Evolutionary conservation across 148 eudicot species (phyloP).

Genomic region (Rhododendron ferrugineum): DNA sequence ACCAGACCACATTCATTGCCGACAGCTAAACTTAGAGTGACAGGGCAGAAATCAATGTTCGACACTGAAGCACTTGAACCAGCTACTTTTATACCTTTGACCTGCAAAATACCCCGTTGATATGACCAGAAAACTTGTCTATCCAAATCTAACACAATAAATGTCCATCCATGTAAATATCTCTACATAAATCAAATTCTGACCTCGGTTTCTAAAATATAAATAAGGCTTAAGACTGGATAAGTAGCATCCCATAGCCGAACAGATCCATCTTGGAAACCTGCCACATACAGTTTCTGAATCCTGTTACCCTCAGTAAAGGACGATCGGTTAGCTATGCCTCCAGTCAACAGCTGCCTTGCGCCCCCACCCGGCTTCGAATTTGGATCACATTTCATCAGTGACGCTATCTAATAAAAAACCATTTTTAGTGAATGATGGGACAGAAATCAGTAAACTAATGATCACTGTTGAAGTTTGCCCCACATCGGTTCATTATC

Average conservation of each 20-base stretch:
- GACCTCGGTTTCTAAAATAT: slow-evolving; percentile 45
- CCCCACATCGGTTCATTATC: neutral
- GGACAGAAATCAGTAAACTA: slow-evolving; percentile 4
- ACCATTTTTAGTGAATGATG: neutral
- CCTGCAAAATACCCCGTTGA: slow-evolving; percentile 31
- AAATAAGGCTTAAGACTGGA: slow-evolving; percentile 45
- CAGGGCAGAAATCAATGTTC: slow-evolving; percentile 46
- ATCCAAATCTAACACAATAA: neutral
- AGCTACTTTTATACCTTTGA: slow-evolving; percentile 34
- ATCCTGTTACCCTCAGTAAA: slow-evolving; percentile 26
- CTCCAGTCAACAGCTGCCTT: slow-evolving; percentile 61
- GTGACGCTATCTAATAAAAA: slow-evolving; percentile 26
- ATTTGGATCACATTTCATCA: slow-evolving; percentile 15
- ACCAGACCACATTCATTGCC: slow-evolving; percentile 69
- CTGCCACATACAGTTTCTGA: slow-evolving; percentile 44
- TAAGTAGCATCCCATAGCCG: slow-evolving; percentile 65
- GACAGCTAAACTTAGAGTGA: slow-evolving; percentile 54
- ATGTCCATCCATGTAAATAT: neutral
- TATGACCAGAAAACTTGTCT: neutral
- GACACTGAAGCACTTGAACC: slow-evolving; percentile 49
- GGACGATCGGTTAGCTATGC: slow-evolving; percentile 29
- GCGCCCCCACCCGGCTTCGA: slow-evolving; percentile 22
- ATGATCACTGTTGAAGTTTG: too few species aligned
- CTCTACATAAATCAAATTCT: slow-evolving; percentile 10
- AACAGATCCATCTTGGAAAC: slow-evolving; percentile 72